Evolutionary conservation across 2,329 filamentous ascomycete genomes (phyloP).

Genomic region (Apiospora marii): DNA sequence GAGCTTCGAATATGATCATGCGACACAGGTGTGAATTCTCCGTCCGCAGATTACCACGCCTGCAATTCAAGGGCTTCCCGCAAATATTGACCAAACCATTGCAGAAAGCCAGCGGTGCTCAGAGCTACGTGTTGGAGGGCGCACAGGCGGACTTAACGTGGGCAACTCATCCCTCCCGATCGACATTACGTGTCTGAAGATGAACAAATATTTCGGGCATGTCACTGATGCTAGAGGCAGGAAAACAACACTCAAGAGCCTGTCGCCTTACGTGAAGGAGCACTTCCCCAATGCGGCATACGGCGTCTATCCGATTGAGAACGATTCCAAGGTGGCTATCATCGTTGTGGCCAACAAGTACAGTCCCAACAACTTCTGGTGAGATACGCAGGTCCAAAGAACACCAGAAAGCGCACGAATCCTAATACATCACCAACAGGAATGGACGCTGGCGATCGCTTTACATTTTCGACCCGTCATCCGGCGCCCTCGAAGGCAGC

Average conservation of each 20-base stretch:
- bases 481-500: conserved; percentile 73
- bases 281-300: conserved; percentile 86
- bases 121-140: conserved; percentile 82
- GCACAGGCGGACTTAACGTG: conserved; percentile 82
- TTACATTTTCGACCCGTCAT: conserved; percentile 80
- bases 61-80: background rate
- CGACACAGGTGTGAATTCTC: conserved; percentile 66
- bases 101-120: conserved; percentile 81
- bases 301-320: conserved; percentile 82
- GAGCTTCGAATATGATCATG: conserved; percentile 89
- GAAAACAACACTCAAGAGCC: conserved; percentile 82
- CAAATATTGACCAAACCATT: conserved; percentile 28
- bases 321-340: conserved; percentile 79
- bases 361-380: conserved; percentile 98
- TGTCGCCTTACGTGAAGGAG: conserved; percentile 80
- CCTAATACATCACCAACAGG: conserved; percentile 54
- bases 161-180: conserved; percentile 39
- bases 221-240: conserved; percentile 51
- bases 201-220: background rate
- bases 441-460: conserved; percentile 95
- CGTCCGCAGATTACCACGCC: conserved; percentile 26
- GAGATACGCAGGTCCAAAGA: conserved; percentile 36
- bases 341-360: conserved; percentile 95
- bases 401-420: conserved; percentile 32
- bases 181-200: background rate